Base-by-base conservation (phyloP, 768 basidiomycete species). In the Rossbeevera mucosa region DNA sequence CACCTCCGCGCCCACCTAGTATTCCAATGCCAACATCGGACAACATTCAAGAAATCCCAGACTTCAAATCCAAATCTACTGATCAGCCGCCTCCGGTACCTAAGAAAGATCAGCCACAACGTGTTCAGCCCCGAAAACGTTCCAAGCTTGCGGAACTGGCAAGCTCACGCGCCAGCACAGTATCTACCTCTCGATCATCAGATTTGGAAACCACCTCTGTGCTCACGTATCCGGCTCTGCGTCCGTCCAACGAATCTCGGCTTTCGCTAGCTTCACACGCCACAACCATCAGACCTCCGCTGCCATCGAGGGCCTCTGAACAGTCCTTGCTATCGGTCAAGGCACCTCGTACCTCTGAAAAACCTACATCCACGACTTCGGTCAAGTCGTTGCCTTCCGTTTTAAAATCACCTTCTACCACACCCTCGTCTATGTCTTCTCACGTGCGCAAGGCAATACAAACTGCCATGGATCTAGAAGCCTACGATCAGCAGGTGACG, bases 101-200 rank as follows among this genome's bases (percentile, higher is more conserved):
- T 51, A 62, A 41, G 55, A 64, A 52, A 33, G 52, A 65, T 48
- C 52, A 57, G 25, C 59, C 57, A 26, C 64, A 55, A 28, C 61
- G 63, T 44, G 52, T 53, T 18, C 64, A 61, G 22, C 49, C 60
- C 29, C 58, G 52, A 38, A 79, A 75, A 59, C 80, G 79, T 55
- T 89, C 88, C 7, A 90, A 87, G 60, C 70, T 91, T 33, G 82
- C 85, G 2, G 75, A 76, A 53, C 70, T 90, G 18, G 86, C 88
- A 11, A 84, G 78, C 58, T 85, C 85, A 8, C 74, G 83, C 51
- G 76, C 81, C 2, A 80, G 79, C 50, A 75, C 75, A 25, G 62
- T 74, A 42, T 65, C 65, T 54, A 81, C 78, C 59, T 82, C 84
- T 21, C 71, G 77, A 45, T 80, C 82, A 21, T 80, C 78, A 2